Percentiles rank a stretch among this genome's conserved stretches.
phyloP scores from a whole-genome alignment of 225 moss, liverwort and hornwort species.

The Bryum argenteum region DNA sequence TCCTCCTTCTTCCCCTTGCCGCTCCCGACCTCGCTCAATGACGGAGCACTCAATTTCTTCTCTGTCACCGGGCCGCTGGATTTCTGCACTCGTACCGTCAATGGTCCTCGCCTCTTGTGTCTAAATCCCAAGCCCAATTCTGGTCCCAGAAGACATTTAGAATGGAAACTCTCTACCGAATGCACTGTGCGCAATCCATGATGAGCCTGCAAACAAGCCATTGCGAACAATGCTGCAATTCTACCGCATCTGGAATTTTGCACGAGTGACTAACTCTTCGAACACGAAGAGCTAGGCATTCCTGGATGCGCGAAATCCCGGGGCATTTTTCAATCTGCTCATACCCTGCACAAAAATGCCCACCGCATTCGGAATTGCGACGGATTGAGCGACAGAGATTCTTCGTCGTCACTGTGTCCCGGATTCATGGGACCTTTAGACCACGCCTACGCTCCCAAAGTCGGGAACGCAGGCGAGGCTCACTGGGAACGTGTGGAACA shows the following conservation, averaged over 20 bases:
- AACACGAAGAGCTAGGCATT: too few species aligned
- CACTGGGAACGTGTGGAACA: constrained; percentile 1
- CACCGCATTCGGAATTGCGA: too few species aligned
- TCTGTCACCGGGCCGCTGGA: constrained; percentile 1
- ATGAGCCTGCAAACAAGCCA: constrained; percentile 27
- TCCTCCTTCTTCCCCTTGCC: constrained; percentile 4
- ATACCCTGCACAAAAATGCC: too few species aligned
- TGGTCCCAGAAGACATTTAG: neutral
- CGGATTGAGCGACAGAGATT: too few species aligned
- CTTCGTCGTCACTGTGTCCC: too few species aligned
- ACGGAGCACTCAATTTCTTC: constrained; percentile 42
- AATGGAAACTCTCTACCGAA: neutral
- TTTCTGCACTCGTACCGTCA: constrained; percentile 24
- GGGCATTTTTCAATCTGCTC: too few species aligned
- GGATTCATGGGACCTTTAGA: too few species aligned
- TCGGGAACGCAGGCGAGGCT: too few species aligned
- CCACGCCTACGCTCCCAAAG: too few species aligned
- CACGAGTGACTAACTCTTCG: too few species aligned
- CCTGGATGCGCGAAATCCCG: too few species aligned
- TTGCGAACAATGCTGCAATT: constrained; percentile 15
- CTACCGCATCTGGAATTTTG: too few species aligned
- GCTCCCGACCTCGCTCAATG: constrained; percentile 25
- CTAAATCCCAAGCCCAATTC: constrained; percentile 15
- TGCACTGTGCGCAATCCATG: neutral
- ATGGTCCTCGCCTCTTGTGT: constrained; percentile 10